A percentile compares a stretch with the other conserved stretches of the same genome.
Evolutionary conservation across 2,329 filamentous ascomycete species (phyloP).

Genomic region (Colletotrichum sp.): DNA sequence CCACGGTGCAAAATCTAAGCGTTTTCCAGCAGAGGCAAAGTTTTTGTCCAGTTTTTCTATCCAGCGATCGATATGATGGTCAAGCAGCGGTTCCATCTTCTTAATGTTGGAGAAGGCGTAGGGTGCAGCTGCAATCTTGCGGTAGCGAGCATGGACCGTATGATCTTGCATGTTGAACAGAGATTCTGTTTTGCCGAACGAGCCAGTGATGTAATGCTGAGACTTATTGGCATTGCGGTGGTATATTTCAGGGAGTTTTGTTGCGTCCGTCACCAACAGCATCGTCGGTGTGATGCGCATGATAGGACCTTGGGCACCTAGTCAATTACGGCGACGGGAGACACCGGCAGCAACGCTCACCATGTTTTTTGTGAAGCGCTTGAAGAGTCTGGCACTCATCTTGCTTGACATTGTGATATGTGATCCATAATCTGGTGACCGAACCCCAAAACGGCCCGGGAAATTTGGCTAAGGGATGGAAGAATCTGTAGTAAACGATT

Average conservation of each 20-base stretch:
- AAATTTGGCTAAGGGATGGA: conserved; percentile 56
- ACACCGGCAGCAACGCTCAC: conserved; percentile 31
- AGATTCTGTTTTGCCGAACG: conserved; percentile 58
- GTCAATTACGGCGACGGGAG: not conserved
- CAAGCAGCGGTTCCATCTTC: conserved; percentile 63
- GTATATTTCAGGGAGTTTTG: conserved; percentile 61
- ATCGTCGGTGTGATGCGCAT: conserved; percentile 58
- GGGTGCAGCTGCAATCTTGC: conserved; percentile 58
- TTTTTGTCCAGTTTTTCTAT: conserved; percentile 46
- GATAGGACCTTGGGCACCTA: conserved; percentile 45
- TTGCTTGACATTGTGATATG: conserved; percentile 53
- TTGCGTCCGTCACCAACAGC: conserved; percentile 56
- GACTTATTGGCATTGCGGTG: conserved; percentile 60
- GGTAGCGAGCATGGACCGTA: conserved; percentile 52
- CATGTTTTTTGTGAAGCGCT: conserved; percentile 52
- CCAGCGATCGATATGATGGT: conserved; percentile 56
- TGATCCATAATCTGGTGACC: conserved; percentile 59
- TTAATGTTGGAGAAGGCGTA: conserved; percentile 63
- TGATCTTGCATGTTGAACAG: conserved; percentile 63
- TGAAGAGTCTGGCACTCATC: conserved; percentile 47
- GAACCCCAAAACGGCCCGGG: conserved; percentile 60
- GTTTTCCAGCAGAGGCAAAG: conserved; percentile 48
- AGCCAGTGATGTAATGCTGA: conserved; percentile 62
- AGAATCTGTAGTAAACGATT: conserved; percentile 53
- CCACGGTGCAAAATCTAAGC: conserved; percentile 62